phyloP scores from a whole-genome alignment of 2,329 filamentous ascomycete genomes.

The Endothia cerciana region DNA sequence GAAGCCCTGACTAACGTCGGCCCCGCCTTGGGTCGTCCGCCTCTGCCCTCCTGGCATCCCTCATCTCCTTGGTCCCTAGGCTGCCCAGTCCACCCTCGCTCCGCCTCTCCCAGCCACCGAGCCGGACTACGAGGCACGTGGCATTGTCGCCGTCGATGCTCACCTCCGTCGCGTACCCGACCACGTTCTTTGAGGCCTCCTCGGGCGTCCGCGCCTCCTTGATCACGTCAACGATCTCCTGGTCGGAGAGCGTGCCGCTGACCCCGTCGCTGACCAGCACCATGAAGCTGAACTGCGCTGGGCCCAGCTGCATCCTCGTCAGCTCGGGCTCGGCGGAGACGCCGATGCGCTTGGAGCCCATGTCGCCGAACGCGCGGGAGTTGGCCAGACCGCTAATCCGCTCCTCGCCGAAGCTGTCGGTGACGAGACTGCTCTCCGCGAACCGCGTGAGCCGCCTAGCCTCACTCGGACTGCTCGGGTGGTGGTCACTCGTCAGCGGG shows the following conservation, averaged over 20 bases:
- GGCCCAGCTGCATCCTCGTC: slow-evolving; percentile 73
- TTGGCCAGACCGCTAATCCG: slow-evolving; percentile 93
- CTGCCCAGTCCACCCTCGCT: slow-evolving; percentile 87
- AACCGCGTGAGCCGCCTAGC: slow-evolving; percentile 82
- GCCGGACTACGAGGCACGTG: slow-evolving; percentile 67
- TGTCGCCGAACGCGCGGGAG: slow-evolving; percentile 91
- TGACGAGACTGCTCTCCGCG: slow-evolving; percentile 73
- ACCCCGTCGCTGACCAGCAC: slow-evolving; percentile 90
- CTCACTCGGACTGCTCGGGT: slow-evolving; percentile 86
- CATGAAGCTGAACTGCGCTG: slow-evolving; percentile 87
- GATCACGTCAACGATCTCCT: slow-evolving; percentile 94
- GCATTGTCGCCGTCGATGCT: slow-evolving; percentile 69
- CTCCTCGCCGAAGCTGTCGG: slow-evolving; percentile 96
- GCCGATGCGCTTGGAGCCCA: slow-evolving; percentile 86
- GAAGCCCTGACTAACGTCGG: slow-evolving; percentile 45
- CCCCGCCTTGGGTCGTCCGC: slow-evolving; percentile 79
- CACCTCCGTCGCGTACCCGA: slow-evolving; percentile 88
- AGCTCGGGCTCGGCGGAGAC: slow-evolving; percentile 95
- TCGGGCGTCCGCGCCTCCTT: slow-evolving; percentile 94
- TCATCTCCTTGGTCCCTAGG: slow-evolving; percentile 87
- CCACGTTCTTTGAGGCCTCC: slow-evolving; percentile 76
- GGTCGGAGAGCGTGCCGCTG: slow-evolving; percentile 81
- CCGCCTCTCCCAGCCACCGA: slow-evolving; percentile 72
- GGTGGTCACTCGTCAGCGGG: slow-evolving; percentile 87
- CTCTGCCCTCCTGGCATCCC: slow-evolving; percentile 80